A percentile compares a stretch with the other conserved stretches of the same genome.
Evolutionary conservation across 768 basidiomycete genomes (phyloP).

Genomic region (Psilocybe subaeruginosa): DNA sequence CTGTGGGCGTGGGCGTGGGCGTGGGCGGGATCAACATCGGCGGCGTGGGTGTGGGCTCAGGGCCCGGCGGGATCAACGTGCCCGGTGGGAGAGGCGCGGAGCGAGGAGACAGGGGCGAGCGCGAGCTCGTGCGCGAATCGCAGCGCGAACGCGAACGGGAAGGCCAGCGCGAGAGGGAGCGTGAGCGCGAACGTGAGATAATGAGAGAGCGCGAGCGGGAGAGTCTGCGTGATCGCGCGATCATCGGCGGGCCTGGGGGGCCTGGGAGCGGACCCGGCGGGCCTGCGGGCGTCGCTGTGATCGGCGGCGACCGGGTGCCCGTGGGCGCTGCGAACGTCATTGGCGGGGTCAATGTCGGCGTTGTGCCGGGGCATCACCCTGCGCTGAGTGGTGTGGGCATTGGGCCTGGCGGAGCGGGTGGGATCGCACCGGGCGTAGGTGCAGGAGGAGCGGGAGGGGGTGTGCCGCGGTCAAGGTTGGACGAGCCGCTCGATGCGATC

Average conservation of each 20-base stretch:
- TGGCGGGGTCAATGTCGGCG: neutral
- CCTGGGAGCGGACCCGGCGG: neutral
- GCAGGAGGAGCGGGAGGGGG: neutral
- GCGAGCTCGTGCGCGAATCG: neutral
- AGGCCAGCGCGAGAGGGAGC: neutral
- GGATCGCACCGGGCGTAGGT: neutral
- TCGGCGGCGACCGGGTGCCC: neutral
- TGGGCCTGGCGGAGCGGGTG: neutral
- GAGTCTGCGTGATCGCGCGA: slow-evolving; percentile 2
- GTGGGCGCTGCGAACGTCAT: neutral
- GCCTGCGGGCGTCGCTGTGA: neutral
- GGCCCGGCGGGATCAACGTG: neutral
- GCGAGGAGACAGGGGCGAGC: neutral
- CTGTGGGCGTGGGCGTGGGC: neutral
- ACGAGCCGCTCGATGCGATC: slow-evolving; percentile 81
- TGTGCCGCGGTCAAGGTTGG: slow-evolving; percentile 42
- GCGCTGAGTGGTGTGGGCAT: neutral
- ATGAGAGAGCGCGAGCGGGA: slow-evolving; percentile 7
- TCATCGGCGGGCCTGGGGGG: neutral
- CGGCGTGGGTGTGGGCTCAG: neutral
- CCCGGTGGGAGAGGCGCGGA: neutral
- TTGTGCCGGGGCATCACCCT: neutral
- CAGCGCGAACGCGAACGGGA: neutral
- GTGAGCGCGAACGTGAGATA: neutral
- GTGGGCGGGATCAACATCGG: neutral